Evolutionary conservation across 768 basidiomycete genomes (phyloP), one percentile per base, ranked within the genome.

Genomic region (Gelatoporia subvermispora): DNA sequence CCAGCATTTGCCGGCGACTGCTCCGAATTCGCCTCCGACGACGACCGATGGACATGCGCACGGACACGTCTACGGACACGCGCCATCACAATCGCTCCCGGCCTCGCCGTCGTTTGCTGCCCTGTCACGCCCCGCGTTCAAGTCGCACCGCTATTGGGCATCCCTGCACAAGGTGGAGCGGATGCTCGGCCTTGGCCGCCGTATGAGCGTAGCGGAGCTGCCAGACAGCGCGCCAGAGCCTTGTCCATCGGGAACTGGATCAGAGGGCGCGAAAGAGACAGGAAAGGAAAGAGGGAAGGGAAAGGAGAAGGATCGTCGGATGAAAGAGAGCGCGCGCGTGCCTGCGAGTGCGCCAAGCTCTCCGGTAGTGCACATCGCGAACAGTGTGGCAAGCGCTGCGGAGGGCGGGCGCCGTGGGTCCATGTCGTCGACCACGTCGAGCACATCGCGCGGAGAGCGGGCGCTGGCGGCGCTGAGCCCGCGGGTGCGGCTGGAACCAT

Each of bases 161-260:
- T 54, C 66, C 0, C 55, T 63, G 41, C 59, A 66, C 51, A 67
- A 64, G 55, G 65, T 66, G 15, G 69, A 65, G 42, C 67, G 62
- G 41, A 58, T 66, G 3, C 55, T 68, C 1, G 66, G 61, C 18
- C 23, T 22, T 21, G 22, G 35, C n/a, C 48, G 57, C 41, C 57
- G 57, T 20, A 24, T 49, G 57, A 58, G 57, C 49, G 53, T 54
- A 41, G 56, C 48, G 5, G 57, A 51, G 23, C 2, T 54, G 34
- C 45, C 28, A 5, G 28, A 48, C 17, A 34, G 15, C 38, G 43
- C 38, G 39, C 45, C 13, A 49, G 50, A 40, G 37, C n/a, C n/a
- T n/a, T n/a, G n/a, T 18, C 1, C 43, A 44, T 35, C 35, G 37
- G 28, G 35, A 45, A 50, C 37, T 8, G 10, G 46, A 35, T 47